Base-by-base conservation (phyloP, 805 yeast genomes). In the Candida gorgasii region DNA sequence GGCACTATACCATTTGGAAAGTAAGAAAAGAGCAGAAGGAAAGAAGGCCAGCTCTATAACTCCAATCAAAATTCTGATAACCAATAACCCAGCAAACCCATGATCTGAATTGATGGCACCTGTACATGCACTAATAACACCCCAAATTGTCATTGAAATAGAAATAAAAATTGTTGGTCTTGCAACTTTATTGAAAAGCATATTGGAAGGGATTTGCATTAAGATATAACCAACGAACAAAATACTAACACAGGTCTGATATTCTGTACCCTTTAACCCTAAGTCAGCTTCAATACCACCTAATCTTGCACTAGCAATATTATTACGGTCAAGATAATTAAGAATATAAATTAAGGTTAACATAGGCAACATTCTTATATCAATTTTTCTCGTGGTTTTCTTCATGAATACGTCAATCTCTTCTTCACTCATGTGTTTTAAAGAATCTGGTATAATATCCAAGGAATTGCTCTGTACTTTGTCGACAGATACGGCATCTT, bases 1-100 rank as follows among this genome's bases (percentile, higher is more conserved):
- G 44, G 73, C 62, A 12, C 75, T 72, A 53, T 78, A 78, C 83
- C 82, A 78, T 47, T 76, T 73, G 1, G 82, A 76, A 39, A 78
- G 57, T 28, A 70, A 73, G 48, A 69, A 75, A 35, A 77, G 59
- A 27, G 77, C 75, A 42, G 74, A 75, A 48, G 62, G 73, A 48
- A 69, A 69, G 60, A 72, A 64, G 42, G 76, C 74, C 12, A 79
- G 70, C 69, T 59, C 79, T 49, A 56, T 64, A 40, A 72, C 55
- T 5, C 81, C 81, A 35, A 77, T 57, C 26, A 78, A 48, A 19
- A 78, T 64, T 48, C 84, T 62, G 11, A 75, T 53, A 3, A 72
- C 73, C 19, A 75, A 45, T 38, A 77, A 63, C 2, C 76, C 77
- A 11, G 69, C 73, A 45, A 53, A 76, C 5, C 53, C 53, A 38